These are phyloP conservation scores for Asparagopsis taxiformis DNA, from an alignment of 31 red algal genomes.

Conservation along the genomic window DNA sequence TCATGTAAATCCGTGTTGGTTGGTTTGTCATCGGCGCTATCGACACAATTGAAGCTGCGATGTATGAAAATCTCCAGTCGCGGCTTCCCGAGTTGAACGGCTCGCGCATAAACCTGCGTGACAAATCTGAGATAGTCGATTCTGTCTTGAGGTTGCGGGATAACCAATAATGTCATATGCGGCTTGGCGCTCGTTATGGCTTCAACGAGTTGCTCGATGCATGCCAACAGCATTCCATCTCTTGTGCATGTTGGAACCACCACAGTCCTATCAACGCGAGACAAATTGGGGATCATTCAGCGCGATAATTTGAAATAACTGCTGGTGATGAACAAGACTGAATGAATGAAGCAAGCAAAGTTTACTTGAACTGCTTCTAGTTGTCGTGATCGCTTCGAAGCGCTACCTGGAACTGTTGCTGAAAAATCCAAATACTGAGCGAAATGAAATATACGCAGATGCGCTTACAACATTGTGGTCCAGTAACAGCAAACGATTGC, in stretches of 20 bases:
- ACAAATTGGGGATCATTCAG: not conserved
- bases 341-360: no score
- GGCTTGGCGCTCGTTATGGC: slow-evolving; percentile 4
- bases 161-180: slow-evolving; percentile 14
- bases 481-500: no score
- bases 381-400: no score
- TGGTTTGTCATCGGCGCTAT: not conserved
- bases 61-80: slow-evolving; percentile 30
- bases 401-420: no score
- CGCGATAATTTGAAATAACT: no score
- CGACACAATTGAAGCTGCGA: not conserved
- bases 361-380: no score
- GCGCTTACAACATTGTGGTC: no score
- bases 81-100: slow-evolving; percentile 34
- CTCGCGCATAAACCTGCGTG: slow-evolving; percentile 39
- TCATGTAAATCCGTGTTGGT: not conserved
- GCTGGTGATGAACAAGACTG: no score
- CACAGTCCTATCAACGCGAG: not conserved
- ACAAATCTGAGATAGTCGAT: slow-evolving; percentile 45
- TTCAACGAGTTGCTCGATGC: slow-evolving; percentile 4
- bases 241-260: not conserved
- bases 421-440: slow-evolving; percentile 3
- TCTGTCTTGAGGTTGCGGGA: slow-evolving; percentile 19
- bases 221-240: not conserved
- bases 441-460: no score